Evolutionary conservation across 2,329 filamentous ascomycete species (phyloP), one percentile per base, ranked within the genome.

Genomic region (Pseudovirgaria hyperparasitica): DNA sequence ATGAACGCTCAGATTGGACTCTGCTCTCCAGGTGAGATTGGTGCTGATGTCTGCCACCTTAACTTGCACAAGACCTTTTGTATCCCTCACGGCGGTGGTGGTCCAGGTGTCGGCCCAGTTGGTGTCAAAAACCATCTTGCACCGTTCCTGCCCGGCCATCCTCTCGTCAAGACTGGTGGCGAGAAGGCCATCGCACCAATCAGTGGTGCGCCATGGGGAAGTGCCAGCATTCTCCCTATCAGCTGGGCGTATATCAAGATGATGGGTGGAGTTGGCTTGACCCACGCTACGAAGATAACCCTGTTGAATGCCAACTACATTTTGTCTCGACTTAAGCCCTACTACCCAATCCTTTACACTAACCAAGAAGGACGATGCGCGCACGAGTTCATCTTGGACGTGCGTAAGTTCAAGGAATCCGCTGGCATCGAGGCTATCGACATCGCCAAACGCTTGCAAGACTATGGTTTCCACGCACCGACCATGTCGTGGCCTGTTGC

Each of bases 41-140:
- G 87, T 12, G 87, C 87, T 16, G 87, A 96, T 51, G 86, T 94
- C 20, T 96, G 87, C 68, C 87, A 94, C 62, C 66, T 96, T 33
- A 96, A 96, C 58, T 69, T 96, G 22, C 87, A 96, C 72, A 96
- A 96, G 70, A 96, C 87, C 3, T 96, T 96, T 66, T 96, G 87
- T 53, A 96, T 96, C 45, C 87, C 87, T 24, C 87, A 96, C 56
- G 87, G 87, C 29, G 87, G 87, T 37, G 87, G 87, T 38, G 87
- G 87, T 10, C 87, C 87, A 7, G 87, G 87, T 44, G 82, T 94
- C 19, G 87, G 87, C 2, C 87, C 87, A 28, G 92, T 96, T 40
- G 86, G 85, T 48, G 87, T 93, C 29, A 90, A 86, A 52, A 60
- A 73, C 34, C 82, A 92, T 45, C 72, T 96, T 26, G 59, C 69